phyloP scores from a whole-genome alignment of 2,329 filamentous ascomycete genomes.

The Diplodia intermedia region DNA sequence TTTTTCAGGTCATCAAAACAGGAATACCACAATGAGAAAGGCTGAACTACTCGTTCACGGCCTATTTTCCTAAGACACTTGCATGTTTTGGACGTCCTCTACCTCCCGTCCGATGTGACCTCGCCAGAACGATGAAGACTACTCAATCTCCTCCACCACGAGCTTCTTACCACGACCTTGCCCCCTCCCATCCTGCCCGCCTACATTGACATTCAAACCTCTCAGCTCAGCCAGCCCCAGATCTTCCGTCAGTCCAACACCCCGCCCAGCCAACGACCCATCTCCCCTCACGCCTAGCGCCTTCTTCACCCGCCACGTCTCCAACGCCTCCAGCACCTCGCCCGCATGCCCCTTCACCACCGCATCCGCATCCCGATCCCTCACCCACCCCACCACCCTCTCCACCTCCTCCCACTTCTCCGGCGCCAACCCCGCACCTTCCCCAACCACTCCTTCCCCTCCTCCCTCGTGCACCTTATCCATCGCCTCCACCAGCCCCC shows the following conservation, averaged over 20 bases:
- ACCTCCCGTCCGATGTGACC: background rate
- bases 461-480: slow-evolving; percentile 60
- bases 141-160: slow-evolving; percentile 67
- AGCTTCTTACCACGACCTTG: slow-evolving; percentile 49
- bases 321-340: slow-evolving; percentile 71
- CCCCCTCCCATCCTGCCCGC: background rate
- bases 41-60: background rate
- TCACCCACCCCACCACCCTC: slow-evolving; percentile 68
- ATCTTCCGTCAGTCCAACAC: slow-evolving; percentile 30
- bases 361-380: slow-evolving; percentile 70
- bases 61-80: background rate
- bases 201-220: slow-evolving; percentile 47
- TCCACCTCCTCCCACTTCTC: slow-evolving; percentile 67
- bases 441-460: slow-evolving; percentile 53
- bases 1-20: slow-evolving; percentile 10
- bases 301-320: slow-evolving; percentile 65
- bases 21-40: slow-evolving; percentile 20
- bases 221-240: slow-evolving; percentile 51
- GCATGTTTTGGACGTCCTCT: background rate
- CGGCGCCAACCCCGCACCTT: slow-evolving; percentile 50
- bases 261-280: slow-evolving; percentile 31
- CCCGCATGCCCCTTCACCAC: slow-evolving; percentile 71
- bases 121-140: slow-evolving; percentile 33
- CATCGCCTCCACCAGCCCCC: slow-evolving; percentile 66
- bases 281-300: slow-evolving; percentile 52